A percentile compares a stretch with the other conserved stretches of the same genome.
These are phyloP conservation scores for Chaetomium sp. DNA, from an alignment of 2,329 filamentous ascomycete genomes.

Conservation along the genomic window DNA sequence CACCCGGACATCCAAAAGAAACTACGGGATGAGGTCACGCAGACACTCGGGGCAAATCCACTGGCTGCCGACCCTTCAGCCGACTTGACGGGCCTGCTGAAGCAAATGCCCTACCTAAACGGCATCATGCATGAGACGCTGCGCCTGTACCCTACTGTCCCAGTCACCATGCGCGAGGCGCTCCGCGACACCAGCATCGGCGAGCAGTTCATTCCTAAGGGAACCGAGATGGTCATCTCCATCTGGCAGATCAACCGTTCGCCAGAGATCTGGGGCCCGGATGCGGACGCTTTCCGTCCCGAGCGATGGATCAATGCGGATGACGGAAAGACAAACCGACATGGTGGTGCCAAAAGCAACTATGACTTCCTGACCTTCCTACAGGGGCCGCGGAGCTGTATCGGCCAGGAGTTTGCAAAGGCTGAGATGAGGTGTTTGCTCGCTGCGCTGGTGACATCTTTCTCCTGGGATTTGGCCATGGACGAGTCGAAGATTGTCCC, in stretches of 20 bases:
- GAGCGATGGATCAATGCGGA: constrained; percentile 62
- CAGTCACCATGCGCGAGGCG: constrained; percentile 63
- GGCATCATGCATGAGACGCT: constrained; percentile 70
- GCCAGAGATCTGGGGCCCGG: constrained; percentile 65
- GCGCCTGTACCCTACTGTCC: constrained; percentile 69
- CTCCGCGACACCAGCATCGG: constrained; percentile 58
- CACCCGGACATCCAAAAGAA: constrained; percentile 59
- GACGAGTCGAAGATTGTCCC: constrained; percentile 62
- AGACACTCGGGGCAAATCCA: constrained; percentile 44
- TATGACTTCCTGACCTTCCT: constrained; percentile 70
- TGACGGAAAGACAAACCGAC: constrained; percentile 51
- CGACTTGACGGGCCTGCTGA: constrained; percentile 55
- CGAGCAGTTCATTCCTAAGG: constrained; percentile 63
- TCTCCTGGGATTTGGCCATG: constrained; percentile 59
- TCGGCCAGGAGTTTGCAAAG: constrained; percentile 70
- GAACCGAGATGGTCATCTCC: constrained; percentile 62
- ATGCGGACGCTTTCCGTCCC: constrained; percentile 68
- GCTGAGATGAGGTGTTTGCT: constrained; percentile 74
- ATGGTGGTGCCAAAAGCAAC: constrained; percentile 67
- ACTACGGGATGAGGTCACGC: constrained; percentile 62
- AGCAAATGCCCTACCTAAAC: constrained; percentile 68
- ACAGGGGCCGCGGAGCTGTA: constrained; percentile 71
- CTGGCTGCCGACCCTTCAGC: constrained; percentile 26
- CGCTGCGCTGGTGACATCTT: constrained; percentile 66
- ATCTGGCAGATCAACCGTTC: constrained; percentile 64